Conservation (phyloP, 176 grass and related monocot species). For the Zea luxurians region DNA sequence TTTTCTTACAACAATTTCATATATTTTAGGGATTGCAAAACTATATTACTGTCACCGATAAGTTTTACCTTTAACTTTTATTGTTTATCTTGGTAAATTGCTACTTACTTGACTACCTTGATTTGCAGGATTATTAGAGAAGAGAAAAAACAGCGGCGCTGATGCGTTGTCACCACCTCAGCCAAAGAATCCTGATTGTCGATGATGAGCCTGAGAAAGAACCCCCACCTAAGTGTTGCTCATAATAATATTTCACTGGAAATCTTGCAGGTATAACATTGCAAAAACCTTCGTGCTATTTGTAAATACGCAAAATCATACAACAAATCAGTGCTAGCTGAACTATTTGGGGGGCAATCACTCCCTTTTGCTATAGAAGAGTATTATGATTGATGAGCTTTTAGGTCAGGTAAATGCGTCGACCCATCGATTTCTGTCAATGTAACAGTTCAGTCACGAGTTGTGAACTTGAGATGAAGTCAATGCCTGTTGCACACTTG, state of each 20-base stretch:
- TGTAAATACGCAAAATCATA: conserved; percentile 11
- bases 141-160: conserved; percentile 47
- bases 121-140: conserved; percentile 60
- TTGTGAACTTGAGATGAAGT: background rate
- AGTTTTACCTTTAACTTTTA: background rate
- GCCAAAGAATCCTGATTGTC: conserved; percentile 62
- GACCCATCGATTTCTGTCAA: background rate
- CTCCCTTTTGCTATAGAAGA: background rate
- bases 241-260: conserved; percentile 31
- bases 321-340: background rate
- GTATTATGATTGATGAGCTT: background rate
- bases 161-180: conserved; percentile 39
- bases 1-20: background rate
- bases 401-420: conserved; percentile 21
- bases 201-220: conserved; percentile 69
- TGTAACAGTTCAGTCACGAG: background rate
- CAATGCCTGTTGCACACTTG: background rate
- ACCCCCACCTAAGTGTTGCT: conserved; percentile 73
- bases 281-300: conserved; percentile 1
- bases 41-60: background rate
- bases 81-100: background rate
- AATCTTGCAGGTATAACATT: conserved; percentile 4
- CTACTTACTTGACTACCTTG: conserved; percentile 7
- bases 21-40: background rate
- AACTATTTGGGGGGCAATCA: background rate